phyloP scores from a whole-genome alignment of 2,329 filamentous ascomycete genomes.

The Aspergillus uvarum region DNA sequence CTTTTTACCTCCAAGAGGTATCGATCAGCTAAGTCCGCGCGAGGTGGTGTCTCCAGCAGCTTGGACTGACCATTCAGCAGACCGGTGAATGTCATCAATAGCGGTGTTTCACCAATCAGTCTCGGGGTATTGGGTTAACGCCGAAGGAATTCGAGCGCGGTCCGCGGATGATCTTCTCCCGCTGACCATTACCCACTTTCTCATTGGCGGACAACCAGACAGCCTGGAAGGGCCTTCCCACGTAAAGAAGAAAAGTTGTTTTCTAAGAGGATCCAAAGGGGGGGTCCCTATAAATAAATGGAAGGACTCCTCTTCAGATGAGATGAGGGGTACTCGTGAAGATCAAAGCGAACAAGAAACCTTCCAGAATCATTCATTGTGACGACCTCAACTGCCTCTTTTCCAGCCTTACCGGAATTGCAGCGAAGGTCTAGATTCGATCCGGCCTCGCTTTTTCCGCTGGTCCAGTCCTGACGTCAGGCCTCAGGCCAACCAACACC shows the following conservation, averaged over 20 bases:
- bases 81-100: neutral
- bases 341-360: neutral
- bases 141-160: neutral
- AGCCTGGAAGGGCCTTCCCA: slow-evolving; percentile 6
- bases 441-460: neutral
- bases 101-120: neutral
- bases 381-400: neutral
- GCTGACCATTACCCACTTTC: neutral
- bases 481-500: slow-evolving; percentile 1
- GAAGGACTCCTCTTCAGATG: neutral
- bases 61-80: neutral
- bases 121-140: slow-evolving; percentile 6
- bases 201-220: neutral
- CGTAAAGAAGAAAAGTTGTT: neutral
- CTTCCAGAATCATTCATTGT: neutral
- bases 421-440: slow-evolving; percentile 2
- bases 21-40: neutral
- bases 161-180: neutral
- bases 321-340: neutral
- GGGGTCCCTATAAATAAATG: slow-evolving; percentile 3
- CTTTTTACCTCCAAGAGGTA: too few relatives aligned
- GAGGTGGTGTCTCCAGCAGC: neutral
- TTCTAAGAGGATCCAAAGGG: neutral
- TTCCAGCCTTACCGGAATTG: slow-evolving; percentile 8
- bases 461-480: slow-evolving; percentile 3